These are phyloP conservation scores for Diplosphaera chodatii DNA, from an alignment of 139 green algal genomes.

Conservation along the genomic window DNA sequence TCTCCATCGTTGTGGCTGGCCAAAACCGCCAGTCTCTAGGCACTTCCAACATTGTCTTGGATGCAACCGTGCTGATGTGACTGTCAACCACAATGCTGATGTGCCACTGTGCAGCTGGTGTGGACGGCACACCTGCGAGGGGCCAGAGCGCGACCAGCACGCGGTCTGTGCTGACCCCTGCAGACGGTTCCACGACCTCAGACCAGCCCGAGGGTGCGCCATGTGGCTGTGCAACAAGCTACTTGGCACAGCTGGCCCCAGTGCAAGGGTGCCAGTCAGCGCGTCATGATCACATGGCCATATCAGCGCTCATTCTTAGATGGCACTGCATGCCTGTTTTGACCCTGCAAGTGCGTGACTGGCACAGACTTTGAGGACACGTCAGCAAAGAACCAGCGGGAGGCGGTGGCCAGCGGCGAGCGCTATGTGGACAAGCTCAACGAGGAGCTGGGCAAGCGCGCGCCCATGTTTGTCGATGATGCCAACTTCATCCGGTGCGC, in stretches of 20 bases:
- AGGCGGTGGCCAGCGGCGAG: neutral
- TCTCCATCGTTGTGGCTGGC: too few relatives aligned
- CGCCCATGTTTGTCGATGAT: slow-evolving; percentile 5
- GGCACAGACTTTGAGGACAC: neutral
- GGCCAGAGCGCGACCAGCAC: neutral
- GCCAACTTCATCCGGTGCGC: neutral
- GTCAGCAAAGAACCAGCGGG: neutral
- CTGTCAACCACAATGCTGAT: too few relatives aligned
- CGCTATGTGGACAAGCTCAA: neutral
- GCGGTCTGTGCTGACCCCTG: neutral
- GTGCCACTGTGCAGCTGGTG: neutral
- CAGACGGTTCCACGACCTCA: neutral
- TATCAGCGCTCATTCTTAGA: too few relatives aligned
- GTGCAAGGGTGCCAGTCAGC: too few relatives aligned
- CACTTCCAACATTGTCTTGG: too few relatives aligned
- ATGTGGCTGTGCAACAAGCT: too few relatives aligned
- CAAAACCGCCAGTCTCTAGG: too few relatives aligned
- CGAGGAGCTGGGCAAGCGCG: slow-evolving; percentile 20
- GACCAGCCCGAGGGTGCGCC: neutral
- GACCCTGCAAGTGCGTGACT: too few relatives aligned
- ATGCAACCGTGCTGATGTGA: too few relatives aligned
- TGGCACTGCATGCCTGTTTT: too few relatives aligned
- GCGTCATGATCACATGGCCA: too few relatives aligned
- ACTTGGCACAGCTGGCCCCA: too few relatives aligned
- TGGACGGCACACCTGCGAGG: neutral